phyloP scores from a whole-genome alignment of 805 yeast genomes.

The Phaffomyces opuntiae region DNA sequence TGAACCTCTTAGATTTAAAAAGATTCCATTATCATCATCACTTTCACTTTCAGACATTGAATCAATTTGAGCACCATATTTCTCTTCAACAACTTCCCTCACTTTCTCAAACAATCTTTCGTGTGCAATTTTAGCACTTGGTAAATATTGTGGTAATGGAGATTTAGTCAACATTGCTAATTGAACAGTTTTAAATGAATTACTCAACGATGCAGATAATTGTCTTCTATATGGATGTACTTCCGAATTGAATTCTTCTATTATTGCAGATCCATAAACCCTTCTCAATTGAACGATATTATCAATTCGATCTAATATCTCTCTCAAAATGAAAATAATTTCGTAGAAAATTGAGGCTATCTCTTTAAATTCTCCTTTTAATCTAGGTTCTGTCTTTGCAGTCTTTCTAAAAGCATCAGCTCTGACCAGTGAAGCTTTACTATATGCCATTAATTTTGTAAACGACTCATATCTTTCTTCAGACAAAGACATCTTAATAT shows the following conservation, averaged over 20 bases:
- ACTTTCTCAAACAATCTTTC: conserved; percentile 38
- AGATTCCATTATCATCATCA: conserved; percentile 21
- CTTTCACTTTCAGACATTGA: conserved; percentile 13
- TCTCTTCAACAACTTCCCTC: conserved; percentile 28
- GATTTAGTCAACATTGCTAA: conserved; percentile 36
- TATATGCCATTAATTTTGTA: conserved; percentile 27
- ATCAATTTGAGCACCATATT: conserved; percentile 13
- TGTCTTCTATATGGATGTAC: conserved; percentile 40
- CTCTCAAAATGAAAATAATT: conserved; percentile 37
- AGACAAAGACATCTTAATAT: conserved; percentile 21
- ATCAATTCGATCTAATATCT: conserved; percentile 41
- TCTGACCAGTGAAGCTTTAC: conserved; percentile 31
- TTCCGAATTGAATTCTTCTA: conserved; percentile 35
- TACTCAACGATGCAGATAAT: conserved; percentile 32
- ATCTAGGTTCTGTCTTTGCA: conserved; percentile 40
- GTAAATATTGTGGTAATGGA: conserved; percentile 44
- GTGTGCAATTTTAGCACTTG: conserved; percentile 43
- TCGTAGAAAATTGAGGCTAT: conserved; percentile 35
- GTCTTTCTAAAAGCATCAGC: conserved; percentile 35
- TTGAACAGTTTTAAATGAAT: conserved; percentile 35
- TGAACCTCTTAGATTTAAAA: conserved; percentile 8
- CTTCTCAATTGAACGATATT: conserved; percentile 36
- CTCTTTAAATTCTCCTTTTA: conserved; percentile 38
- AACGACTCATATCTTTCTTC: conserved; percentile 27
- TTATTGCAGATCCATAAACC: conserved; percentile 38